phyloP scores from a whole-genome alignment of 176 grass and related monocot species.

The Carex parvula region DNA sequence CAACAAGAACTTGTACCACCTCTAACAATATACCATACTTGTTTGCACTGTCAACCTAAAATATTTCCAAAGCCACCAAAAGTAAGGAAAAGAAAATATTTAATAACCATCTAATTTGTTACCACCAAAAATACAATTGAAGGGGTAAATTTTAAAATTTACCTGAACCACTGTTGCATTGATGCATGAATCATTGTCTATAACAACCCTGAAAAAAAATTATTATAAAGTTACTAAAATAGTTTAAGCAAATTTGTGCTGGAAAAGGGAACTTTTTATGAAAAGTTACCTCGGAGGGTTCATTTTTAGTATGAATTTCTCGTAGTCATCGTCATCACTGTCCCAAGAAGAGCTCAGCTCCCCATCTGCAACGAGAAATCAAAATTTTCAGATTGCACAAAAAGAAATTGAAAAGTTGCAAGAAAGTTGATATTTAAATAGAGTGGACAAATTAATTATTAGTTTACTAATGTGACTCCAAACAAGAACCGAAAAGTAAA shows the following conservation, averaged over 20 bases:
- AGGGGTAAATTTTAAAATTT: constrained; percentile 19
- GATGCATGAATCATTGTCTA: constrained; percentile 60
- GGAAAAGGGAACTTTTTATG: not conserved
- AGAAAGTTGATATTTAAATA: constrained; percentile 9
- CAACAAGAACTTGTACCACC: constrained; percentile 77
- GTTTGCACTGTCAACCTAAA: constrained; percentile 85
- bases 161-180: constrained; percentile 79
- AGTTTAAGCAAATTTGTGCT: constrained; percentile 3
- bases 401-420: not conserved
- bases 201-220: constrained; percentile 53
- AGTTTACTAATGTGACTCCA: not conserved
- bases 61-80: constrained; percentile 3
- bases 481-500: not conserved
- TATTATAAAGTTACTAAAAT: not conserved
- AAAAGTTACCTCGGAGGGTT: constrained; percentile 77
- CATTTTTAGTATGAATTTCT: constrained; percentile 96
- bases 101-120: not conserved
- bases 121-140: not conserved
- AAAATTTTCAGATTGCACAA: not conserved
- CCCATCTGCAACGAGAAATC: constrained; percentile 35
- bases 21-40: constrained; percentile 88
- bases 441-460: not conserved
- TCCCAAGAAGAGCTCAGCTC: constrained; percentile 57
- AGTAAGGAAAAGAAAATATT: constrained; percentile 20
- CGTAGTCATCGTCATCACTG: constrained; percentile 59